Conservation (phyloP, 805 yeast species). For the Yamadazyma sp. region DNA sequence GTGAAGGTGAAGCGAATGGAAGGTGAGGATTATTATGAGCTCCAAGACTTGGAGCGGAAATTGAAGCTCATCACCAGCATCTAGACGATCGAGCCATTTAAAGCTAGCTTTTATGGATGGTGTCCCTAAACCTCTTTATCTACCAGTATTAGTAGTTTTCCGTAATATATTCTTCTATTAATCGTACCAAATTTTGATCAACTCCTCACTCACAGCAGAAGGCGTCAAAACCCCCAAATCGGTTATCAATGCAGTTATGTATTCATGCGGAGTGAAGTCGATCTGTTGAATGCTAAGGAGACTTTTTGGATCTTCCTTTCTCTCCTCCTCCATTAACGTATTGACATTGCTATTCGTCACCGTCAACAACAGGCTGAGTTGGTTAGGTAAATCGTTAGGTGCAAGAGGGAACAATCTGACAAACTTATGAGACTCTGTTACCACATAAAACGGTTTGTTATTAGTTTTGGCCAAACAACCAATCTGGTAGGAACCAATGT, state of each 20-base stretch:
- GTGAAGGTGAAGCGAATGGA: conserved; percentile 33
- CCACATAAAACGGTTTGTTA: conserved; percentile 90
- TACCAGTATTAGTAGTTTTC: conserved; percentile 9
- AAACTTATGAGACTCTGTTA: conserved; percentile 92
- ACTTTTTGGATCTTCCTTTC: conserved; percentile 1
- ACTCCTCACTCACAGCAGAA: conserved; percentile 96
- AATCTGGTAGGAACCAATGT: conserved; percentile 90
- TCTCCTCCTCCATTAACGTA: conserved; percentile 1
- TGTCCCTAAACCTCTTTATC: neutral
- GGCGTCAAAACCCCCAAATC: conserved; percentile 97
- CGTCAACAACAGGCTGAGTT: conserved; percentile 24
- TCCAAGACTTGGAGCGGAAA: conserved; percentile 37
- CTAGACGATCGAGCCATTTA: neutral
- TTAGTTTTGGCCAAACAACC: conserved; percentile 90
- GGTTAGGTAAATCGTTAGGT: conserved; percentile 81
- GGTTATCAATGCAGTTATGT: conserved; percentile 91
- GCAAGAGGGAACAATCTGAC: conserved; percentile 94
- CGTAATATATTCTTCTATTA: conserved; percentile 26
- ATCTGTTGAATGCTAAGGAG: conserved; percentile 43
- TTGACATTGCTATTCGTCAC: conserved; percentile 22
- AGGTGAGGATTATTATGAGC: conserved; percentile 38
- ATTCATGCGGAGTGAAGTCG: conserved; percentile 95
- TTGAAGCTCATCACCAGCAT: conserved; percentile 15
- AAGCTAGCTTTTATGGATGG: too few species aligned
- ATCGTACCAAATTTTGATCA: conserved; percentile 97